Base-by-base conservation (phyloP, 257 asterid genomes). In the Salvia miltiorrhiza region DNA sequence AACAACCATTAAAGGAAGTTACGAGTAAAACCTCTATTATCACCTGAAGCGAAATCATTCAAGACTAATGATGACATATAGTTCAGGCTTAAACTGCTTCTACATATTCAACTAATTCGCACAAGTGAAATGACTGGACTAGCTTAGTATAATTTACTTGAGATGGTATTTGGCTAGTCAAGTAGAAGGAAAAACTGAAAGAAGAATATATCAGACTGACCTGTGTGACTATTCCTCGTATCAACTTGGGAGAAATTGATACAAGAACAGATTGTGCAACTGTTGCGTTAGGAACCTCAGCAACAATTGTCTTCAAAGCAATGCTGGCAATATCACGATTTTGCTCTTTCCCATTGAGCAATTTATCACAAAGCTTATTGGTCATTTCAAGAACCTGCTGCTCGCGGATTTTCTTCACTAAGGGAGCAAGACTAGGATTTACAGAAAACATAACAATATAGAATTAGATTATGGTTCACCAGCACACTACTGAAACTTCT, bases 261-360 rank as follows among this genome's bases (percentile, higher is more conserved):
- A 82, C 84, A 52, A 91, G 95, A 73, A 94, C 82, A 44, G 88
- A 78, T 77, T 85, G 89, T 70, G 96, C 96, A 72, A 82, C 84
- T 68, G 93, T 67, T 40, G 89, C 65, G 56, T 79, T 77, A 74
- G 99, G 98, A 77, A 94, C 97, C 91, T 94, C 99, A 63, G 97
- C 82, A 79, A 94, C 89, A 81, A 94, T 84, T 50, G 99, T 89
- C 89, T 94, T 94, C 83, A 94, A 77, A 71, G 99, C 99, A 79
- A 94, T 94, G 82, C 99, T 91, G 13, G 99, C 95, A 61, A 89
- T 89, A 76, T 94, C 99, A 59, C 95, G 96, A 45, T 91, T 87
- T 75, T 85, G 97, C 72, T 92, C 98, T 82, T 91, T 94, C 66
- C 92, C 95, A 69, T 91, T 87, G 62, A 94, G 95, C 81, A 94